Percentiles rank a stretch among this genome's conserved stretches.
These are phyloP conservation scores for Emmonsia crescens DNA, from an alignment of 2,329 filamentous ascomycete genomes.

Conservation along the genomic window DNA sequence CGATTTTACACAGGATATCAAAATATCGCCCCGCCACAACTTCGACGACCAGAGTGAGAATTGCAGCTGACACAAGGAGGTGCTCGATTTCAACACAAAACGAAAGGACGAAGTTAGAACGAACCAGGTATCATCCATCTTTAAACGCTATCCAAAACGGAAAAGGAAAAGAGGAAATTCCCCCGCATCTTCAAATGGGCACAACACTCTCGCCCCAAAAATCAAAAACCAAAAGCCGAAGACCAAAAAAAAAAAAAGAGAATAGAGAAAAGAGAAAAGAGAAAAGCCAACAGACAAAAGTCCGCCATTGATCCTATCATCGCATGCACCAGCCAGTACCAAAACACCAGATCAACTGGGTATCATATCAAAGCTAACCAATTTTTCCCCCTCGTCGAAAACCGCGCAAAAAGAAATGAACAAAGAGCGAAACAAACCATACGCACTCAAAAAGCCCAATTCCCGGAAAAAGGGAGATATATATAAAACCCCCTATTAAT, in stretches of 20 bases:
- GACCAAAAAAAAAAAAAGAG: not conserved
- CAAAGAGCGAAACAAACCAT: slow-evolving; percentile 8
- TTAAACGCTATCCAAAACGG: not conserved
- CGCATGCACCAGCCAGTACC: not conserved
- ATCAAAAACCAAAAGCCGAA: not conserved
- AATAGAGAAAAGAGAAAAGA: no score
- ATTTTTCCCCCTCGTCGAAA: slow-evolving; percentile 1
- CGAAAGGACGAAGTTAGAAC: no score
- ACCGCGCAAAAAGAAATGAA: slow-evolving; percentile 6
- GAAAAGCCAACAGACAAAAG: not conserved
- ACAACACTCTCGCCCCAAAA: not conserved
- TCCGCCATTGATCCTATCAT: not conserved
- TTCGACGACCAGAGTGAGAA: no score
- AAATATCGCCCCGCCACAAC: no score
- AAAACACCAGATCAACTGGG: slow-evolving; percentile 4
- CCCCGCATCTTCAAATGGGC: not conserved
- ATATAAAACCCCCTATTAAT: slow-evolving; percentile 14
- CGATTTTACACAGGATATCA: no score
- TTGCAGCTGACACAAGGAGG: no score
- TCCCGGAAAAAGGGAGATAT: not conserved
- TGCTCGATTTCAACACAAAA: no score
- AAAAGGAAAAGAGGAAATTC: not conserved
- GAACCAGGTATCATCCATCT: not conserved
- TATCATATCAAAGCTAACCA: slow-evolving; percentile 4
- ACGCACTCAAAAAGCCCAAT: no score